Evolutionary conservation across 2,329 filamentous ascomycete genomes (phyloP).

Genomic region (Emergomyces africanus): DNA sequence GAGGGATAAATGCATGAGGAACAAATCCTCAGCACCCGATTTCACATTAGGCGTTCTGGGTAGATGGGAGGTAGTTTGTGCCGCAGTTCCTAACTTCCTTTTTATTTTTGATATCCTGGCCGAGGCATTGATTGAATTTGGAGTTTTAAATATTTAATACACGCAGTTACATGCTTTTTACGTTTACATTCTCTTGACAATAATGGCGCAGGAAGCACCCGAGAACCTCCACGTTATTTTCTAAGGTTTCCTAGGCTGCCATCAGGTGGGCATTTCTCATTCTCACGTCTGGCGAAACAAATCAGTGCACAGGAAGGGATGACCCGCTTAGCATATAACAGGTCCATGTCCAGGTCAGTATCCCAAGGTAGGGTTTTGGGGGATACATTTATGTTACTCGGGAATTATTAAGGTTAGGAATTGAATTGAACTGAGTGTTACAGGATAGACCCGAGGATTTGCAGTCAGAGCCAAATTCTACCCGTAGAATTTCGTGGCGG

Average conservation of each 20-base stretch:
- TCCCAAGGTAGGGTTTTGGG: background rate
- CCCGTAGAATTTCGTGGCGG: background rate
- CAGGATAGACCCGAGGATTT: background rate
- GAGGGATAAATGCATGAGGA: slow-evolving; percentile 17
- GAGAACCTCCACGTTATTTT: background rate
- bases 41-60: background rate
- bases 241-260: background rate
- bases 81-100: background rate
- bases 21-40: background rate
- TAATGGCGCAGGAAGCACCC: background rate
- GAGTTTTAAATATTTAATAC: background rate
- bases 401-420: background rate
- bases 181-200: background rate
- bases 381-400: background rate
- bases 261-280: background rate
- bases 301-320: background rate
- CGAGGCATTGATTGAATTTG: background rate
- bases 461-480: background rate
- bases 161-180: background rate
- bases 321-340: too few relatives aligned
- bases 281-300: too few relatives aligned
- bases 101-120: background rate
- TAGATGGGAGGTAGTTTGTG: background rate
- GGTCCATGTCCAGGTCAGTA: background rate
- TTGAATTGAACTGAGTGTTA: background rate